Evolutionary conservation across 202 grass and related monocot genomes (phyloP).

Genomic region (Schoenoplectus tabernaemontani): DNA sequence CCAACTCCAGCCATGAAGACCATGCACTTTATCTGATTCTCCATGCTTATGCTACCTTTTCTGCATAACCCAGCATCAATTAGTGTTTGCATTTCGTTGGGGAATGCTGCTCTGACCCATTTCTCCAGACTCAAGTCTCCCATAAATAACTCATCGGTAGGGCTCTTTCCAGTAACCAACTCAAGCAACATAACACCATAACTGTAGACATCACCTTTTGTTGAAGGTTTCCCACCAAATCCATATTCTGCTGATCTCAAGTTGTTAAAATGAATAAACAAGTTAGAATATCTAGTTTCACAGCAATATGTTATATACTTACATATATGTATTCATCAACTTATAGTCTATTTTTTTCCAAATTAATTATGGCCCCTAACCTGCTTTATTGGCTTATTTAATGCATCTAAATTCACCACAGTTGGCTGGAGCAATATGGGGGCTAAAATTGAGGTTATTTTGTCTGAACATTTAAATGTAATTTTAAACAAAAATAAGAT

Average conservation of each 20-base stretch:
- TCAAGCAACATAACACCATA: conserved; percentile 36
- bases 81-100: not conserved
- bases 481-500: not conserved
- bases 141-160: conserved; percentile 24
- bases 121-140: conserved; percentile 24
- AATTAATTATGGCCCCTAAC: too few species aligned
- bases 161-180: conserved; percentile 20
- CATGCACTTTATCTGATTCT: conserved; percentile 21
- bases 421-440: not conserved
- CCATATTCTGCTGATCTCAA: conserved; percentile 37
- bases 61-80: conserved; percentile 6
- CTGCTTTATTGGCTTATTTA: not conserved
- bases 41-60: not conserved
- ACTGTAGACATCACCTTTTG: conserved; percentile 40
- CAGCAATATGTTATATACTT: too few species aligned
- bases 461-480: not conserved
- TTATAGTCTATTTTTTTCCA: too few species aligned
- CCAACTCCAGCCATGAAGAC: conserved; percentile 31
- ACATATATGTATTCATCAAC: too few species aligned
- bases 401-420: not conserved
- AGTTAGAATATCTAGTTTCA: not conserved
- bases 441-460: not conserved
- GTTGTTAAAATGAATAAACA: not conserved
- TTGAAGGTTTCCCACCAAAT: conserved; percentile 30
- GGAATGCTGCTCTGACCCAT: conserved; percentile 32